Percentiles rank a stretch among this genome's conserved stretches.
phyloP scores from a whole-genome alignment of 768 basidiomycete genomes.

The Boletus insuetus region DNA sequence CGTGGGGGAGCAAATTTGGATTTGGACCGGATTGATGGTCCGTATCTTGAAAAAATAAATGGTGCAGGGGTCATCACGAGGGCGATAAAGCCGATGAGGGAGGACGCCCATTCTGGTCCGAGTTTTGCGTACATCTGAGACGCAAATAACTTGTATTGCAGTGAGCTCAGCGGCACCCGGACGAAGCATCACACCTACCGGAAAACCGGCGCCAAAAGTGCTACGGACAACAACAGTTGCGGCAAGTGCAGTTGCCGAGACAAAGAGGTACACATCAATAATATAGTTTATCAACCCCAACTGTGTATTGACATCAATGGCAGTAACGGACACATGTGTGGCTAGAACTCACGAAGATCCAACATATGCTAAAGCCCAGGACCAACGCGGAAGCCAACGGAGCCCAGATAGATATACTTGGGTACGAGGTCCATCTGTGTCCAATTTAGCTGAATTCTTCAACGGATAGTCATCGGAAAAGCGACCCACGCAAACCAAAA shows the following conservation, averaged over 20 bases:
- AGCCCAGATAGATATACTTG: constrained; percentile 49
- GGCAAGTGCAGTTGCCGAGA: constrained; percentile 57
- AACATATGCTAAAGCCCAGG: constrained; percentile 52
- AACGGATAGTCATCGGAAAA: background rate
- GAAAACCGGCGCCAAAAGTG: constrained; percentile 51
- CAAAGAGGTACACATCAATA: constrained; percentile 55
- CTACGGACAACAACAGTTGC: constrained; percentile 52
- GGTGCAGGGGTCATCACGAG: constrained; percentile 52
- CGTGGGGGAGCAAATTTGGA: constrained; percentile 42
- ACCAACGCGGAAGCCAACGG: constrained; percentile 49
- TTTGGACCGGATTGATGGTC: constrained; percentile 39
- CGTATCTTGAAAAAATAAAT: constrained; percentile 44
- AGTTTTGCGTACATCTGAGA: constrained; percentile 52
- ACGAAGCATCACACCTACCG: constrained; percentile 16
- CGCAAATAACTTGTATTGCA: constrained; percentile 41
- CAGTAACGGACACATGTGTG: background rate
- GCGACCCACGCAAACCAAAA: constrained; percentile 60
- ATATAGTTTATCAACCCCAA: constrained; percentile 57
- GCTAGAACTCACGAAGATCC: constrained; percentile 48
- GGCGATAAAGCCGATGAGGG: constrained; percentile 52
- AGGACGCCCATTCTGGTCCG: constrained; percentile 56
- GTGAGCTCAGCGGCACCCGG: constrained; percentile 1
- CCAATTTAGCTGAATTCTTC: background rate
- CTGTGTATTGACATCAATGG: constrained; percentile 28
- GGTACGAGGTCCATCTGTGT: constrained; percentile 56